Evolutionary conservation across 257 asterid genomes (phyloP), one percentile per base, ranked within the genome.

Genomic region (Salvia rosmarinus): DNA sequence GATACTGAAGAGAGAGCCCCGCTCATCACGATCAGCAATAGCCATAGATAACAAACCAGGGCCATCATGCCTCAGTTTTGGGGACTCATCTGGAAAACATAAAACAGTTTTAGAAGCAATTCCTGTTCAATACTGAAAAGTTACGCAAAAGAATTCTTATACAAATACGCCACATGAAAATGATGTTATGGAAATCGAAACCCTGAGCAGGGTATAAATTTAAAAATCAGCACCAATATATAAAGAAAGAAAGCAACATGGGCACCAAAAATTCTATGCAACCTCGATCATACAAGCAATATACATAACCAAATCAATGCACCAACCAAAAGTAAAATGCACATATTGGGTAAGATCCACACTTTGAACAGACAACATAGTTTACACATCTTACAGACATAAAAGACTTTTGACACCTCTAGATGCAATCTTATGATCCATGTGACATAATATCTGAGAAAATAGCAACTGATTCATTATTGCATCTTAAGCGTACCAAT

Each of bases 41-140:
- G 93, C 89, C 98, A 95, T 95, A 21, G 99, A 87, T 61, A 95
- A 83, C 75, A 95, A 87, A 75, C 98, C 99, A 61, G 92, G 89
- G 37, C 80, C 71, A 57, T 95, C 98, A 82, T 95, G 99, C 72
- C 84, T 91, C 80, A 89, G 83, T 76, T 88, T 95, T 0, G 97
- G 84, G 61, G 84, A 77, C 80, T 95, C 99, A 52, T 86, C 99
- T 95, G 92, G 60, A 82, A 84, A 30, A 71, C 19, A 68, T 40
- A 4, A 11, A 68, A 58, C 64, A 64, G 20, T 34, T 52, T 72
- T 64, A 76, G 54, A 32, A 64, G 78, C 73, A 75, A 76, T 28
- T 8, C 42, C 25, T 47, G 60, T 39, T 28, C 19, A 42, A 28
- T 56, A 51, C 28, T 63, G 40, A 75, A 20, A 35, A 10, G 5